Evolutionary conservation across 768 basidiomycete species (phyloP), one percentile per base, ranked within the genome.

Genomic region (Nevesoporus exiguus): DNA sequence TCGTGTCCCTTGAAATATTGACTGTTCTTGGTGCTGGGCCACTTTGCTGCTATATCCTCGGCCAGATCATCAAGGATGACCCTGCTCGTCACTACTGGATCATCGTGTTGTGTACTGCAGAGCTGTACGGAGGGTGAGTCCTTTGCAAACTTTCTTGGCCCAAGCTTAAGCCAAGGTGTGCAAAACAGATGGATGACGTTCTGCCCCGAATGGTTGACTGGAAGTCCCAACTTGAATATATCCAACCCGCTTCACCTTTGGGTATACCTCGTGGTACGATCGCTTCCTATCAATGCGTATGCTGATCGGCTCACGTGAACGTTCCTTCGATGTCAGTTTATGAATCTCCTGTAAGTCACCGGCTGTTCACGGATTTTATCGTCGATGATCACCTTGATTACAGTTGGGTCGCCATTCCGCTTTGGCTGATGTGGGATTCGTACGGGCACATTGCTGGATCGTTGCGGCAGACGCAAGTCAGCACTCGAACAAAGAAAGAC

Each of bases 191-290:
- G 84, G 84, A 91, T 93, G 90, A 93, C 90, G 3, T 93, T 93
- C 71, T 85, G 84, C 63, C 90, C 90, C 1, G 90, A 92, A 71
- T 92, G 89, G 89, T 72, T 93, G 45, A 84, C 80, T 1, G 88
- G 87, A 19, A 87, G 81, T 62, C 82, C 84, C 0, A 88, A 78
- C 66, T 71, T 93, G 49, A 77, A 87, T 62, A 88, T 81, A 0
- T 86, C 85, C 8, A 88, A 90, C 61, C 72, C 75, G 25, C 70
- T 91, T 34, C 80, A 84, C 64, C 76, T 90, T 49, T 93, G 88
- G 88, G 83, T 91, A 10, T 90, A 92, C 71, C 83, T 92, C 39
- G 65, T 85, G 55, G 89, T 92, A 65, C 61, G 86, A 77, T n/a
- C 21, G 17, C 15, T 55, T 52, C 8, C 27, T 43, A 15, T 21